Base-by-base conservation (phyloP, 2,329 filamentous ascomycete genomes). In the Apiospora hydei region DNA sequence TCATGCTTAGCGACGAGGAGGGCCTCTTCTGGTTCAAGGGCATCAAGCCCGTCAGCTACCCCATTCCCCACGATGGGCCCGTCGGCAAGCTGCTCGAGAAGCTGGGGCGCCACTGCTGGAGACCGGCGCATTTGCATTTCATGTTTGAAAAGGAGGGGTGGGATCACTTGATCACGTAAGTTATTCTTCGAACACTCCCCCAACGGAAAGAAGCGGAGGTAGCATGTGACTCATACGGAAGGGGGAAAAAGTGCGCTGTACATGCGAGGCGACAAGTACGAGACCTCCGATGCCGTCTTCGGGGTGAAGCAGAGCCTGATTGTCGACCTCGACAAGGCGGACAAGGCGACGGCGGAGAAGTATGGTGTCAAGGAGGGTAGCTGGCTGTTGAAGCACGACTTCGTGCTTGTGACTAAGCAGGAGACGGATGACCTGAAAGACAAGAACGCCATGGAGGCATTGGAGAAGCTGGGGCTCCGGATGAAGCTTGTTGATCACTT, bases 21-120 rank as follows among this genome's bases (percentile, higher is more conserved):
- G 96, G 95, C 0, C 79, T 86, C 1, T 96, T 97, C 80, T 97
- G 92, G 91, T 97, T 97, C 85, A 91, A 91, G 78, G 94, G 92
- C 0, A 94, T 97, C 79, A 91, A 92, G 73, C 95, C 95, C 0
- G 94, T 97, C 72, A 91, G 92, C 70, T 98, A 97, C 82, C 92
- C 93, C 0, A 96, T 97, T 77, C 94, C 94, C 1, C 87, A 94
- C 77, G 94, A 97, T 82, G 94, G 93, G 11, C 94, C 95, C 0
- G 94, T 97, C 0, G 95, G 94, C 0, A 89, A 90, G 81, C 80
- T 96, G 76, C 82, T 96, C 77, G 83, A 85, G 79, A 81, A 84
- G 77, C 80, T 96, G 77, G 86, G 88, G n/a, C 85, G 94, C n/a
- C 94, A 96, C 83, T 90, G 90, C 71, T 95, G 90, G 84, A 84